Conservation (phyloP, 2,329 filamentous ascomycete genomes). For the Ceratocystis harringtonii region DNA sequence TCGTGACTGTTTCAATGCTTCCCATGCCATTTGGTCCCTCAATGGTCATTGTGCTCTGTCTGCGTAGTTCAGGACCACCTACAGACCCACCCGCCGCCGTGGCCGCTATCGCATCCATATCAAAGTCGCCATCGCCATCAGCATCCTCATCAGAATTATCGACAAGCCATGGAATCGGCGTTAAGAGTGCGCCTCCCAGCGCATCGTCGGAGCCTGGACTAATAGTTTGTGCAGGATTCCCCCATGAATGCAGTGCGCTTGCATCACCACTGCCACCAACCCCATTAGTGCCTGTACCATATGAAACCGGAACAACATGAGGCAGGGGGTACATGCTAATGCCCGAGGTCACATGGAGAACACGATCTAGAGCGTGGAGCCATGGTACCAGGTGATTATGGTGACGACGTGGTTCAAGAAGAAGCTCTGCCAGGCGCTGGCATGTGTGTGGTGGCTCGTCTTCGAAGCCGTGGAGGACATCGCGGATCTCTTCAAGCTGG, state of each 20-base stretch:
- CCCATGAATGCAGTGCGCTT: constrained; percentile 28
- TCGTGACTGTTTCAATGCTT: constrained; percentile 65
- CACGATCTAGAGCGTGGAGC: constrained; percentile 77
- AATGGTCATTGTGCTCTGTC: constrained; percentile 64
- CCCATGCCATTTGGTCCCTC: constrained; percentile 68
- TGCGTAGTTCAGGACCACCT: constrained; percentile 39
- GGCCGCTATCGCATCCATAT: constrained; percentile 10
- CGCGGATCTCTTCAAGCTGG: constrained; percentile 45
- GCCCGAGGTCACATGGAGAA: constrained; percentile 76
- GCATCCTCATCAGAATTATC: constrained; percentile 27
- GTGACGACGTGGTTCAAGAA: constrained; percentile 59
- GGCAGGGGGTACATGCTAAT: constrained; percentile 72
- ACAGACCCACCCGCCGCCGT: constrained; percentile 10
- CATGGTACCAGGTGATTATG: constrained; percentile 74
- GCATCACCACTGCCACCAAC: constrained; percentile 23
- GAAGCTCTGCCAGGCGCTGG: constrained; percentile 77
- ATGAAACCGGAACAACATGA: constrained; percentile 36
- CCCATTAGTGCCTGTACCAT: constrained; percentile 47
- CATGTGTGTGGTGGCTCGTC: constrained; percentile 76
- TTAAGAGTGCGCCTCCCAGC: constrained; percentile 76
- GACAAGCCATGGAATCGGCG: constrained; percentile 82
- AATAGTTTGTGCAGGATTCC: constrained; percentile 31
- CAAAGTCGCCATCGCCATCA: constrained; percentile 18
- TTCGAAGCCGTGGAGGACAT: constrained; percentile 53
- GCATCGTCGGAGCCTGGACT: constrained; percentile 70